Conservation (phyloP, 2,329 filamentous ascomycete species). For the Calonectria naviculata region DNA sequence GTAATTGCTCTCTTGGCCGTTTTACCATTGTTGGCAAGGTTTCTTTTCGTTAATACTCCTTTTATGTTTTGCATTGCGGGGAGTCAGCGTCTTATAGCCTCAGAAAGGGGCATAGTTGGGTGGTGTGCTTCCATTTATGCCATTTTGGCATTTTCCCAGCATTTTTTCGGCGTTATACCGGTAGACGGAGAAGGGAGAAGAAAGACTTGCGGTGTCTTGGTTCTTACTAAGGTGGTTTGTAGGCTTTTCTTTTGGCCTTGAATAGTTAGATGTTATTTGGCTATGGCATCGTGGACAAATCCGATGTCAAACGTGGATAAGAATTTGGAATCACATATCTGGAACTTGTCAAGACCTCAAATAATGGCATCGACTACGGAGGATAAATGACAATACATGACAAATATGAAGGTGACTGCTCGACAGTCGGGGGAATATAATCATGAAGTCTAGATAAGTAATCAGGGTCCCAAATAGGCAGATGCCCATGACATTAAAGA, state of each 20-base stretch:
- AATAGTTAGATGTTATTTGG: constrained; percentile 21
- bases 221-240: constrained; percentile 10
- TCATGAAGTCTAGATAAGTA: constrained; percentile 21
- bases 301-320: constrained; percentile 2
- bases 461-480: not conserved
- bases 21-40: constrained; percentile 26
- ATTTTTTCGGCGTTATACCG: constrained; percentile 41
- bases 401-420: constrained; percentile 14
- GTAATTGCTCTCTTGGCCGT: constrained; percentile 1
- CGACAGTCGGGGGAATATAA: constrained; percentile 17
- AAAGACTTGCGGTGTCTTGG: constrained; percentile 15
- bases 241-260: constrained; percentile 22
- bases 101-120: constrained; percentile 17
- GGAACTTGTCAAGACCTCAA: not conserved
- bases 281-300: constrained; percentile 26
- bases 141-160: constrained; percentile 30
- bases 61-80: constrained; percentile 38
- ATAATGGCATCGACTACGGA: not conserved
- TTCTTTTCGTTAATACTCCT: constrained; percentile 34
- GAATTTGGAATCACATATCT: not conserved
- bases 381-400: not conserved
- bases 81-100: constrained; percentile 30
- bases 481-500: not conserved
- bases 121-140: constrained; percentile 18
- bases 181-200: constrained; percentile 33